Percentiles rank a stretch among this genome's conserved stretches.
Evolutionary conservation across 495 filamentous ascomycete species (phyloP).

Genomic region (Parathielavia appendiculata): DNA sequence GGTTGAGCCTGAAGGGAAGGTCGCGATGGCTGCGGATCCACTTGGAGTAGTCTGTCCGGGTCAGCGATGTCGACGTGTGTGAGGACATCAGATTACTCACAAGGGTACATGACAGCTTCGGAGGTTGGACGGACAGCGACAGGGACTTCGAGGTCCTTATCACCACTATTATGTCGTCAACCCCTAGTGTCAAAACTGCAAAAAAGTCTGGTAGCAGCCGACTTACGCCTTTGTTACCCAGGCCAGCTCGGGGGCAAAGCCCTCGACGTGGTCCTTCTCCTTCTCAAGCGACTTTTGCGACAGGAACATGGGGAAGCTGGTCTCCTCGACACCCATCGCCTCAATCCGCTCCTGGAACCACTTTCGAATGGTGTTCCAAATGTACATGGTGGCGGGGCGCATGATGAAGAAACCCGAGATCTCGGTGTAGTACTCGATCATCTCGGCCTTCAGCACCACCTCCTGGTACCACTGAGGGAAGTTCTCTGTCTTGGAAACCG

Average conservation of each 20-base stretch:
- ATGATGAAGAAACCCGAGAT: constrained; percentile 95
- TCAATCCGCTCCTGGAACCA: constrained; percentile 89
- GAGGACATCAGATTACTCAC: constrained; percentile 13
- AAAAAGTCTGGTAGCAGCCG: neutral
- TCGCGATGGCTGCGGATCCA: constrained; percentile 95
- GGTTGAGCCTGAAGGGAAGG: constrained; percentile 85
- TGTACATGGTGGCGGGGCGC: constrained; percentile 76
- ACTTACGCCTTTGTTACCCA: constrained; percentile 95
- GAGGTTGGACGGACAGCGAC: constrained; percentile 95
- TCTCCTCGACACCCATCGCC: constrained; percentile 85
- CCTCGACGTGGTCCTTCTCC: constrained; percentile 96
- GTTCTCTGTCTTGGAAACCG: constrained; percentile 74
- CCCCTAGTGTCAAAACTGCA: neutral
- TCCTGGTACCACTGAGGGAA: constrained; percentile 95
- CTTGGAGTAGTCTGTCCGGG: constrained; percentile 80
- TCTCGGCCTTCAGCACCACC: constrained; percentile 87
- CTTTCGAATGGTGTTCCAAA: constrained; percentile 87
- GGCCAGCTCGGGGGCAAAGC: constrained; percentile 94
- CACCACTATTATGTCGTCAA: constrained; percentile 50
- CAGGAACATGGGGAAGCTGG: constrained; percentile 92
- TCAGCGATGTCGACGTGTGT: constrained; percentile 62
- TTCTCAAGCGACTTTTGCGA: constrained; percentile 82
- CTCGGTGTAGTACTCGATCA: constrained; percentile 71
- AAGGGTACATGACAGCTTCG: constrained; percentile 86
- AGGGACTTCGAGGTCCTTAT: constrained; percentile 85